These are phyloP conservation scores for Cladosporium phlei DNA, from an alignment of 2,329 filamentous ascomycete genomes.

Conservation along the genomic window DNA sequence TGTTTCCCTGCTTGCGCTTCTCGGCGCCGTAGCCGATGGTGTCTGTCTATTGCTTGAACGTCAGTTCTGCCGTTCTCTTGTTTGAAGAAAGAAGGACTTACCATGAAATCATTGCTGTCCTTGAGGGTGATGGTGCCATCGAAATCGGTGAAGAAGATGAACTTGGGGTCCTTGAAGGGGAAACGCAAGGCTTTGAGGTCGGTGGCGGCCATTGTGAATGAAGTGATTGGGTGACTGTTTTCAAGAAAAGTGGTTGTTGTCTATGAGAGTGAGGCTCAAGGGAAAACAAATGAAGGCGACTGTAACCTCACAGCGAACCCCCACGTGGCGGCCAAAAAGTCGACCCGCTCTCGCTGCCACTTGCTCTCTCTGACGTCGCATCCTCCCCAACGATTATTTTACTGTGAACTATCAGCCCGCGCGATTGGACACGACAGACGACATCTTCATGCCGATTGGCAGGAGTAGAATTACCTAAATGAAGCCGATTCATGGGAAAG, in stretches of 20 bases:
- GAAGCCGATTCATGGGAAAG: no score
- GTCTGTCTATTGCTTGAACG: constrained; percentile 82
- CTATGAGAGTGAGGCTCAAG: no score
- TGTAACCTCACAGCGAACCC: not conserved
- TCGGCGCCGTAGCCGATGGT: constrained; percentile 77
- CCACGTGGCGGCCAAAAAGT: constrained; percentile 14
- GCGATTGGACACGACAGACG: not conserved
- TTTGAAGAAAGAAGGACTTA: constrained; percentile 31
- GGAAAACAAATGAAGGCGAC: not conserved
- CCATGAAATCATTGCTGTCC: constrained; percentile 65
- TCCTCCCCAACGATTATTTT: not conserved
- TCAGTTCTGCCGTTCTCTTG: no score
- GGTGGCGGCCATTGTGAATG: constrained; percentile 20
- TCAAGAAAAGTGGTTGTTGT: no score
- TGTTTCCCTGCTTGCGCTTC: constrained; percentile 67
- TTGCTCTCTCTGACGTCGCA: not conserved
- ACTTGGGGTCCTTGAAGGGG: constrained; percentile 61
- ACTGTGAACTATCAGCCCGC: not conserved
- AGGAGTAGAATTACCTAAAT: no score
- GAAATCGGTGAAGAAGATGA: constrained; percentile 99
- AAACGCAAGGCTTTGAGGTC: constrained; percentile 44
- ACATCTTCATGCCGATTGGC: not conserved
- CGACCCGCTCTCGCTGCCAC: not conserved
- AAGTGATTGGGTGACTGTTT: not conserved
- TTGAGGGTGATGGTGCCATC: constrained; percentile 87